A percentile compares a stretch with the other conserved stretches of the same genome.
Evolutionary conservation across 2,329 filamentous ascomycete genomes (phyloP).

Genomic region (Phoma sp.): DNA sequence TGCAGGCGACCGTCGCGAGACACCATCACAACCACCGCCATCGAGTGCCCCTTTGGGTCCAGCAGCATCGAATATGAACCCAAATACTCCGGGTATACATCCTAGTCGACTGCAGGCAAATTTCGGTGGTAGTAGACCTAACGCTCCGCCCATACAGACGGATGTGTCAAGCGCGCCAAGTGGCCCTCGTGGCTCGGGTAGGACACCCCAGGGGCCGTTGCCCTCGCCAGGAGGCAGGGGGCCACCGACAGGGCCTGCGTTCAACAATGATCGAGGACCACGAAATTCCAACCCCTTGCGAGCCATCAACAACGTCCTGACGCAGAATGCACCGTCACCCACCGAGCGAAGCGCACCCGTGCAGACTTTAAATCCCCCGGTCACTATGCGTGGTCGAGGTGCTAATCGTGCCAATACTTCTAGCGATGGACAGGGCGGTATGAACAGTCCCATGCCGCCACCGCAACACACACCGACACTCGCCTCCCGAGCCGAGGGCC

Average conservation of each 20-base stretch:
- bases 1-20: slow-evolving; percentile 36
- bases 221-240: slow-evolving; percentile 39
- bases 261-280: slow-evolving; percentile 32
- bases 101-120: slow-evolving; percentile 58
- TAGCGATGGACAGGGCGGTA: slow-evolving; percentile 23
- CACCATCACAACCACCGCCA: slow-evolving; percentile 33
- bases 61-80: slow-evolving; percentile 36
- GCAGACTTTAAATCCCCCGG: slow-evolving; percentile 25
- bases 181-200: slow-evolving; percentile 41
- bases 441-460: slow-evolving; percentile 30
- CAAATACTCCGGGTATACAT: slow-evolving; percentile 55
- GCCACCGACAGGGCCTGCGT: slow-evolving; percentile 45
- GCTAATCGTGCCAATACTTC: slow-evolving; percentile 35
- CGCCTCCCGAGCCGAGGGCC: slow-evolving; percentile 30
- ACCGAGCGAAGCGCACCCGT: slow-evolving; percentile 27
- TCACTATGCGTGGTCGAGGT: slow-evolving; percentile 41
- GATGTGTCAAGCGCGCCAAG: slow-evolving; percentile 44
- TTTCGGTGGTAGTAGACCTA: slow-evolving; percentile 7
- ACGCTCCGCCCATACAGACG: slow-evolving; percentile 34
- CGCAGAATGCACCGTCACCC: slow-evolving; percentile 30
- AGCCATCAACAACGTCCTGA: slow-evolving; percentile 41
- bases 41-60: slow-evolving; percentile 44
- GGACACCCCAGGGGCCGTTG: slow-evolving; percentile 32
- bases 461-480: slow-evolving; percentile 35
- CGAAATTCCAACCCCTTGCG: slow-evolving; percentile 31